Evolutionary conservation across 2,329 filamentous ascomycete genomes (phyloP).

Genomic region (Chaetomiaceae sp.): DNA sequence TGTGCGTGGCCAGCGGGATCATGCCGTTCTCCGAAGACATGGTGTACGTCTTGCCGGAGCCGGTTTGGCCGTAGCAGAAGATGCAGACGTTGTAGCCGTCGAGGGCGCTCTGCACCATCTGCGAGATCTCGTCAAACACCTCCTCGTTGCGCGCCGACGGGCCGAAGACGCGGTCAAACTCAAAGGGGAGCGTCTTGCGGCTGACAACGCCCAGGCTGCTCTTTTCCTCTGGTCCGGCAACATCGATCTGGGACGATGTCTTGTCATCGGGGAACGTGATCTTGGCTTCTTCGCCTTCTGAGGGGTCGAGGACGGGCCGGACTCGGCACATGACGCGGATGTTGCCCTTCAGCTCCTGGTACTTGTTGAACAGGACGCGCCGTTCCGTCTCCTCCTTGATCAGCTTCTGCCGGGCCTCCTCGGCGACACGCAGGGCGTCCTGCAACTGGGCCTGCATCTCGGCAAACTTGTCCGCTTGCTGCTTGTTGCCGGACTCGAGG

Average conservation of each 20-base stretch:
- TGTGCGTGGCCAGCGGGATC: slow-evolving; percentile 87
- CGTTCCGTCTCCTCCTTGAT: slow-evolving; percentile 87
- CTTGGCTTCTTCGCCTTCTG: slow-evolving; percentile 63
- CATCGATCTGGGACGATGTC: slow-evolving; percentile 80
- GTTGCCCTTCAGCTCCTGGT: slow-evolving; percentile 96
- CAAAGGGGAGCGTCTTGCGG: slow-evolving; percentile 77
- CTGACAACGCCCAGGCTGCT: slow-evolving; percentile 72
- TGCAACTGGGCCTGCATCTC: slow-evolving; percentile 76
- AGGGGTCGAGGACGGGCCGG: slow-evolving; percentile 61
- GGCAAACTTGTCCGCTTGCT: slow-evolving; percentile 81
- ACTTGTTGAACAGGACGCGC: slow-evolving; percentile 91
- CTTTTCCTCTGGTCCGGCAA: slow-evolving; percentile 78
- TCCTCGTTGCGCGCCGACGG: slow-evolving; percentile 74
- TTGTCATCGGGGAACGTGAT: slow-evolving; percentile 79
- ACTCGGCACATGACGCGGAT: slow-evolving; percentile 98
- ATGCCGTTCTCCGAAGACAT: slow-evolving; percentile 92
- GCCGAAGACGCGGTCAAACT: slow-evolving; percentile 89
- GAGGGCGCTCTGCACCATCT: slow-evolving; percentile 90
- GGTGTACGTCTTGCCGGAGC: slow-evolving; percentile 92
- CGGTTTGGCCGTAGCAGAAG: slow-evolving; percentile 97
- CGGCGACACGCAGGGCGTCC: slow-evolving; percentile 66
- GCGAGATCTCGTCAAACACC: slow-evolving; percentile 93
- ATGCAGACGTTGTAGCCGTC: slow-evolving; percentile 99
- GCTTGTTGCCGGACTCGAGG: slow-evolving; percentile 83
- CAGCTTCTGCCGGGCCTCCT: slow-evolving; percentile 72